Evolutionary conservation across 768 basidiomycete species (phyloP), one percentile per base, ranked within the genome.

Genomic region (Mycena haematopus): DNA sequence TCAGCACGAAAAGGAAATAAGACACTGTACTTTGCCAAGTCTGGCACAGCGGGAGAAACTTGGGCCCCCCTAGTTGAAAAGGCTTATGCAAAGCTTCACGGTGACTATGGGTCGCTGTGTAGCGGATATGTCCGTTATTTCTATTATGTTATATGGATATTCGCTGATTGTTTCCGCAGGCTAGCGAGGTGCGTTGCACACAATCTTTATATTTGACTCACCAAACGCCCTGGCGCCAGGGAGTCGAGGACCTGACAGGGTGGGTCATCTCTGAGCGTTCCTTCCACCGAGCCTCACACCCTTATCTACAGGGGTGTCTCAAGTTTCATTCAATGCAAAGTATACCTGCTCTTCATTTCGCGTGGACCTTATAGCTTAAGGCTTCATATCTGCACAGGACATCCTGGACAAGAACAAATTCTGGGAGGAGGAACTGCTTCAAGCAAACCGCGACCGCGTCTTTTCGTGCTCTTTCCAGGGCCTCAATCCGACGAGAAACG

Each of bases 41-140:
- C 68, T 8, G 70, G 68, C 1, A 60, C 67, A 31, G 69, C 73
- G 54, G 72, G 73, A 50, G 75, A 75, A 52, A 75, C 75, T 1
- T 56, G 58, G 52, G 49, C 55, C 24, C 69, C 75, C 2, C 56
- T 77, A 5, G 52, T 75, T 40, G 75, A 77, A 52, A 77, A 77
- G 62, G 75, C 75, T 8, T 77, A 69, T 47, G 75, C 75, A 5
- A 77, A 77, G 55, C 50, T 77, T 11, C 74, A 76, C 56, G 75
- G 75, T 2, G 75, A 76, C 56, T 77, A 75, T 64, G 71, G 69
- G 11, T 63, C 70, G 5, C 60, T 77, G 31, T 51, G 54, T 19
- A 70, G 74, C 21, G 75, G 75, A n/a, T 63, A 62, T 55, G 65
- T 61, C 15, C 10, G 65, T 46, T 31, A 13, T 44, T 50, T 55